A percentile compares a stretch with the other conserved stretches of the same genome.
These are phyloP conservation scores for Ascochyta clinopodiicola DNA, from an alignment of 2,329 filamentous ascomycete genomes.

Conservation along the genomic window DNA sequence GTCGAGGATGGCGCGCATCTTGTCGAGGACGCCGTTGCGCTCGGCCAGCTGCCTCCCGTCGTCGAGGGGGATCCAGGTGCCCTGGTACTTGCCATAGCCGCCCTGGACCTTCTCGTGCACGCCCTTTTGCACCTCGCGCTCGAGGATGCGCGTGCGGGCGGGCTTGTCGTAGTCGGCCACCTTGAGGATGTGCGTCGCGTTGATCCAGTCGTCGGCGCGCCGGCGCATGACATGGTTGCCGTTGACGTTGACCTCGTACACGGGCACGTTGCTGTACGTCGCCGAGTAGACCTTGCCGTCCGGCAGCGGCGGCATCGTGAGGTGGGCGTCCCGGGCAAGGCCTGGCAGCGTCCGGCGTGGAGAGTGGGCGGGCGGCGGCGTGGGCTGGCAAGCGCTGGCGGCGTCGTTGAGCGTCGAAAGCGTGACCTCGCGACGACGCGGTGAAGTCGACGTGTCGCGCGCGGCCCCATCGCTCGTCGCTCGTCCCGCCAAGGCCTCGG, in stretches of 20 bases:
- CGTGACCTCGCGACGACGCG: slow-evolving; percentile 10
- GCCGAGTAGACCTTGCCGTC: slow-evolving; percentile 65
- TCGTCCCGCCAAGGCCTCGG: slow-evolving; percentile 9
- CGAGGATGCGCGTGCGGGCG: slow-evolving; percentile 89
- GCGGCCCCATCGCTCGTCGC: neutral
- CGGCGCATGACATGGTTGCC: slow-evolving; percentile 95
- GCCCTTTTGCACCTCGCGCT: slow-evolving; percentile 96
- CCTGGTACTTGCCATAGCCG: slow-evolving; percentile 98
- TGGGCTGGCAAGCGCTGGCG: too few species aligned
- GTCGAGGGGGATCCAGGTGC: slow-evolving; percentile 93
- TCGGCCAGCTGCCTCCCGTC: slow-evolving; percentile 82
- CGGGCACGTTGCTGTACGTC: slow-evolving; percentile 82
- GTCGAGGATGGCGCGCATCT: slow-evolving; percentile 86
- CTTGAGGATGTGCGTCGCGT: slow-evolving; percentile 98
- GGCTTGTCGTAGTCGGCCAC: slow-evolving; percentile 98
- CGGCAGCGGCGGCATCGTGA: slow-evolving; percentile 47
- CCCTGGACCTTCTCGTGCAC: slow-evolving; percentile 97
- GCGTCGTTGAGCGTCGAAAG: too few species aligned
- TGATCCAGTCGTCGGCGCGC: slow-evolving; percentile 94
- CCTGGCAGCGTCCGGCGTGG: too few species aligned
- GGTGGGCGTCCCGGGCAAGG: neutral
- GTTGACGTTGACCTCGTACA: slow-evolving; percentile 91
- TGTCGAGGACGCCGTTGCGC: slow-evolving; percentile 85
- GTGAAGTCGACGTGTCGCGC: neutral
- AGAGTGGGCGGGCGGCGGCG: too few species aligned